Evolutionary conservation across 495 filamentous ascomycete species (phyloP), one percentile per base, ranked within the genome.

Genomic region (Aspergillus panamensis): DNA sequence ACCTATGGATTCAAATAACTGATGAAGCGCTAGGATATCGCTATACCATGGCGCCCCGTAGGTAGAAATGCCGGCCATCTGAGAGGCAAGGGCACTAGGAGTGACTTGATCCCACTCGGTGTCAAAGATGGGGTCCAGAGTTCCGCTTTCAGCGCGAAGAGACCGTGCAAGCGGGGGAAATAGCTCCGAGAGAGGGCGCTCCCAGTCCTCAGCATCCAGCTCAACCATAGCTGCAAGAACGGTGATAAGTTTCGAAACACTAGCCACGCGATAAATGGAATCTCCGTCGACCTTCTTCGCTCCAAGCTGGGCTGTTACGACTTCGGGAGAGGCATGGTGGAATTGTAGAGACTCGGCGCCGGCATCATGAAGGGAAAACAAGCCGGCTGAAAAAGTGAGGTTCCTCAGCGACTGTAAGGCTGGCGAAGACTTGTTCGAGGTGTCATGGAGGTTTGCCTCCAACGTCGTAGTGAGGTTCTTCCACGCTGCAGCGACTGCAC

Each of bases 231-330:
- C 55, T 1, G 73, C 70, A 17, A 79, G 71, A 0, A 74, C 73
- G 0, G 80, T 74, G 49, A 82, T 72, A 17, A 83, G 66, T 55
- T 84, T 84, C 0, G 78, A 77, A 31, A 82, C 64, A 52, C 79
- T 83, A 8, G 76, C 81, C 8, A 82, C 60, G 10, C 76, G 72
- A 59, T 80, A 83, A 17, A 84, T 71, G 4, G 72, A 78, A 48
- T 82, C 62, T 7, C 62, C 71, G 59, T 78, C 71, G 17, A 83
- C 73, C 44, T 68, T 69, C 3, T 66, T 66, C n/a, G 65, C 67
- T 1, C 77, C 78, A 3, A 69, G 44, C 13, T 71, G 37, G 7
- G 62, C 48, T 6, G 57, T 62, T 1, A 19, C 42, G 16, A 58
- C 42, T 42, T 62, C 59, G 16, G 60, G 53, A 12, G 60, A 20